A percentile compares a stretch with the other conserved stretches of the same genome.
These are phyloP conservation scores for Colletotrichum simmondsii DNA, from an alignment of 2,329 filamentous ascomycete genomes.

Conservation along the genomic window DNA sequence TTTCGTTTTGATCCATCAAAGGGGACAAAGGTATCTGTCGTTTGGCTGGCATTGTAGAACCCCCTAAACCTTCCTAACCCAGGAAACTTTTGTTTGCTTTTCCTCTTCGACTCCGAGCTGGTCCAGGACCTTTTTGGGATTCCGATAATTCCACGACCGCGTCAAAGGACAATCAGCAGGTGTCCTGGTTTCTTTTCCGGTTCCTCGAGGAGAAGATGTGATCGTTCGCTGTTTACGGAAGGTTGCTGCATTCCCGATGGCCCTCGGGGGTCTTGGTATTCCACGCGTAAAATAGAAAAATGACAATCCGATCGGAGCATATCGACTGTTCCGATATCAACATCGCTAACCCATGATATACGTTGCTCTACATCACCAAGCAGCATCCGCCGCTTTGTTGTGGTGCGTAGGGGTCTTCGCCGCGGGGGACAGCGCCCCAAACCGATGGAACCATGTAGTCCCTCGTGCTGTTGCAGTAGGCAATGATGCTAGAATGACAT, in stretches of 20 bases:
- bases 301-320: conserved; percentile 22
- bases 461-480: conserved; percentile 96
- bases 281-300: conserved; percentile 31
- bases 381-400: conserved; percentile 95
- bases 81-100: conserved; percentile 16
- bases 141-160: conserved; percentile 22
- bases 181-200: not conserved
- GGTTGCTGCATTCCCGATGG: conserved; percentile 22
- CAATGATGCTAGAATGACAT: conserved; percentile 78
- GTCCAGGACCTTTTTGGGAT: conserved; percentile 30
- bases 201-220: conserved; percentile 1
- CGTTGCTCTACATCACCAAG: conserved; percentile 80
- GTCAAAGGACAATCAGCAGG: conserved; percentile 3
- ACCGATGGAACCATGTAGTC: conserved; percentile 99
- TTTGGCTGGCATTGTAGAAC: conserved; percentile 8
- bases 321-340: conserved; percentile 7
- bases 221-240: conserved; percentile 23
- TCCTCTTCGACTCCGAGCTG: conserved; percentile 29
- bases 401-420: conserved; percentile 97
- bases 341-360: conserved; percentile 16
- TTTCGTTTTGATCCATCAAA: conserved; percentile 1
- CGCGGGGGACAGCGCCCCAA: conserved; percentile 94
- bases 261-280: conserved; percentile 29
- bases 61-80: conserved; percentile 12
- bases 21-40: not conserved